A percentile compares a stretch with the other conserved stretches of the same genome.
These are phyloP conservation scores for Annulohypoxylon bovei DNA, from an alignment of 495 filamentous ascomycete genomes.

Conservation along the genomic window DNA sequence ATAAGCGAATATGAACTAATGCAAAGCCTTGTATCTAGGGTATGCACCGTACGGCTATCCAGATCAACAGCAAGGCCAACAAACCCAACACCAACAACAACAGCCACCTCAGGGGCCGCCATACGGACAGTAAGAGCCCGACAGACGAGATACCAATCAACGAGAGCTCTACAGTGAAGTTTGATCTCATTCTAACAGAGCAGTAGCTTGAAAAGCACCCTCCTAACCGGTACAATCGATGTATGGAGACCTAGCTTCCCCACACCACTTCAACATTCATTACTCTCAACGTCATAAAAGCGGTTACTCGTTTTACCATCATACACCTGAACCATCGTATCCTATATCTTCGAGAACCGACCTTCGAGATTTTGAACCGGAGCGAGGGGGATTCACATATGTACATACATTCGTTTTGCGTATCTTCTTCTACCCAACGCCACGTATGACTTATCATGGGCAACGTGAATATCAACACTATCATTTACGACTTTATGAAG, in stretches of 20 bases:
- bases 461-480: slow-evolving; percentile 11
- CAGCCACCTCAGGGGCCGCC: slow-evolving; percentile 49
- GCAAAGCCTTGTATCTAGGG: slow-evolving; percentile 12
- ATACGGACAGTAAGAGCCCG: slow-evolving; percentile 34
- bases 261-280: slow-evolving; percentile 7
- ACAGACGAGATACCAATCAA: neutral
- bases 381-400: slow-evolving; percentile 17
- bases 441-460: slow-evolving; percentile 12
- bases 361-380: neutral
- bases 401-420: slow-evolving; percentile 37
- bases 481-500: slow-evolving; percentile 38
- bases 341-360: neutral
- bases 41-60: slow-evolving; percentile 53
- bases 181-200: slow-evolving; percentile 1
- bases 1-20: slow-evolving; percentile 10
- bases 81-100: slow-evolving; percentile 19
- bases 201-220: slow-evolving; percentile 1
- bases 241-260: neutral
- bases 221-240: slow-evolving; percentile 5
- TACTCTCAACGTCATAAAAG: slow-evolving; percentile 15
- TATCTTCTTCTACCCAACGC: slow-evolving; percentile 15
- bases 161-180: neutral
- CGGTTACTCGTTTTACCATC: slow-evolving; percentile 3
- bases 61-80: slow-evolving; percentile 46
- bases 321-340: slow-evolving; percentile 5